Base-by-base conservation (phyloP, 352 stramenopile species). In the Globisporangium iwayamae region DNA sequence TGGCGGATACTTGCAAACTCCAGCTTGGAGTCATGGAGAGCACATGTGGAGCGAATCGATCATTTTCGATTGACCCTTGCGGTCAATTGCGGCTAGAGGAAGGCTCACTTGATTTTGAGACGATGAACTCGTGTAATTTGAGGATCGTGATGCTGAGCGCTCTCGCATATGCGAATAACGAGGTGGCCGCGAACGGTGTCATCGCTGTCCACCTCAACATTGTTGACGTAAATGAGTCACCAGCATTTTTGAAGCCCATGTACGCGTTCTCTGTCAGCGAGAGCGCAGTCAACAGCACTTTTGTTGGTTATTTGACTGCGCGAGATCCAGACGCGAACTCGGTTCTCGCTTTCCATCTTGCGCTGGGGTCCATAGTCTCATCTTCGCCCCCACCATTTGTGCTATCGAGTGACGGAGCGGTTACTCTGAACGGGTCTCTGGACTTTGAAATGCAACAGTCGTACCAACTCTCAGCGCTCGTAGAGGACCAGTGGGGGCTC, bases 401-500 rank as follows among this genome's bases (percentile, higher is more conserved):
- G 14, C 36, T 64, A 14, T 55, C 43, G 2, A 56, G 1, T 18
- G 47, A 58, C 9, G 59, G 59, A 5, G 34, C 38, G 5, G 30
- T 64, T 18, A 8, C 46, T 8, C 1, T 58, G 13, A 41, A 28
- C 7, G 59, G 51, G 0, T 32, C 47, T 4, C 56, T 79, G 0
- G 43, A 79, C 56, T 76, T 55, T 25, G 67, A 74, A 16, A 56
- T 10, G 5, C 34, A 56, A 6, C 60, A 36, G 16, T 62, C 55
- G 13, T 71, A 77, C n/a, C 48, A 60, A 39, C 25, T 60, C 28
- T 9, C 20, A 5, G 72, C 55, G 2, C 9, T 77, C 3, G 73
- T 78, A 3, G 55, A 46, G 14, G 73, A 80, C 34, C 64, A 76
- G 43, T 75, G 65, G 63, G 73, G 70, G 4, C 68, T 80, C 8